Evolutionary conservation across 2,329 filamentous ascomycete genomes (phyloP).

Genomic region (Hypoxylon sp.): DNA sequence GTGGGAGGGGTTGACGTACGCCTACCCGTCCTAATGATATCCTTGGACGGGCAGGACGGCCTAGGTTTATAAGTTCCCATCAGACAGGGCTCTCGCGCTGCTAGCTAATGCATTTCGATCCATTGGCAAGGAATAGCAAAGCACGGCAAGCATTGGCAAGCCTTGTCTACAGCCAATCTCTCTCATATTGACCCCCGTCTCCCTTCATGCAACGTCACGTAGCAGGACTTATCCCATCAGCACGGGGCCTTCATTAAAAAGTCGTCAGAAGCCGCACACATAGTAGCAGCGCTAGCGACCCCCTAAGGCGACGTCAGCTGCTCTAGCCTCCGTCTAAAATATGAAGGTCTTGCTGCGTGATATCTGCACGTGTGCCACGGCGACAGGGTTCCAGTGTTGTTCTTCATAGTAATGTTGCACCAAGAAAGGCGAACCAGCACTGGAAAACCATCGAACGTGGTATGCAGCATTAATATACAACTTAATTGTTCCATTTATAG

Average conservation of each 20-base stretch:
- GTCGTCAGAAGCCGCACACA: slow-evolving; percentile 42
- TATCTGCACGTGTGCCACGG: slow-evolving; percentile 47
- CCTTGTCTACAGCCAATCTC: slow-evolving; percentile 29
- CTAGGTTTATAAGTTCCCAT: slow-evolving; percentile 6
- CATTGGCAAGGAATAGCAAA: slow-evolving; percentile 34
- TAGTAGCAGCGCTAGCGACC: slow-evolving; percentile 44
- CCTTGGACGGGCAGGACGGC: slow-evolving; percentile 3
- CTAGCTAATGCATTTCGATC: slow-evolving; percentile 32
- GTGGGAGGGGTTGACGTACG: slow-evolving; percentile 33
- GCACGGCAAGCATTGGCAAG: slow-evolving; percentile 36
- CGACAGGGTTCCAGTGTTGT: slow-evolving; percentile 35
- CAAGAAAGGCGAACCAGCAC: slow-evolving; percentile 41
- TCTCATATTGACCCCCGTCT: slow-evolving; percentile 34
- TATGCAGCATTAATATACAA: slow-evolving; percentile 48
- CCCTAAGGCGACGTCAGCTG: slow-evolving; percentile 50
- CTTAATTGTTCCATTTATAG: slow-evolving; percentile 50
- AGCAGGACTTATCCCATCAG: slow-evolving; percentile 40
- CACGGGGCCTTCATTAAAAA: slow-evolving; percentile 42
- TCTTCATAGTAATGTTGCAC: slow-evolving; percentile 36
- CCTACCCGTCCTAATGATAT: slow-evolving; percentile 18
- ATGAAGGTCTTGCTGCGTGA: slow-evolving; percentile 42
- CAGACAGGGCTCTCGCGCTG: neutral
- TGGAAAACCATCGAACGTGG: slow-evolving; percentile 43
- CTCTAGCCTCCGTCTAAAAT: slow-evolving; percentile 42
- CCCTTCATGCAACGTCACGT: slow-evolving; percentile 51